These are phyloP conservation scores for Cladophialophora yegresii DNA, from an alignment of 2,329 filamentous ascomycete species.

Conservation along the genomic window DNA sequence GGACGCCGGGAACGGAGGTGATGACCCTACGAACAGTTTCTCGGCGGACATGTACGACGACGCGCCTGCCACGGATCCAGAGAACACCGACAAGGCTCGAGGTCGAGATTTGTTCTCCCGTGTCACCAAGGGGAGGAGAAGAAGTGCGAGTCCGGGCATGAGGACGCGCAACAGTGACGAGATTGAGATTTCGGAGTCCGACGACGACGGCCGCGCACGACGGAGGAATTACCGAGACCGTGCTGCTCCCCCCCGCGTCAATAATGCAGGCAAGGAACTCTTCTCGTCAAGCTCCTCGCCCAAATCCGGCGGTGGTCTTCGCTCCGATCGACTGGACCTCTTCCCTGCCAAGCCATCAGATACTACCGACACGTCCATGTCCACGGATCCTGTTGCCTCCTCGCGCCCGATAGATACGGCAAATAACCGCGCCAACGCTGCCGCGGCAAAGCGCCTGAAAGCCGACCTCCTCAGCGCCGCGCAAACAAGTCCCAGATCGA, in stretches of 20 bases:
- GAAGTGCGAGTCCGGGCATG: constrained; percentile 62
- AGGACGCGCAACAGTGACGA: constrained; percentile 49
- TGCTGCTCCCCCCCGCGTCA: constrained; percentile 45
- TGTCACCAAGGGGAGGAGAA: constrained; percentile 49
- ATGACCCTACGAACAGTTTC: constrained; percentile 51
- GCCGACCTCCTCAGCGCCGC: constrained; percentile 61
- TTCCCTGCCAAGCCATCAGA: constrained; percentile 46
- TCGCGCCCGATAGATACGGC: constrained; percentile 35
- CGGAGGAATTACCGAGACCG: constrained; percentile 49
- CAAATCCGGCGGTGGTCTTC: constrained; percentile 43
- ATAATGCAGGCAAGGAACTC: constrained; percentile 57
- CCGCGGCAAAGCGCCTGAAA: constrained; percentile 44
- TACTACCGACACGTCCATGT: constrained; percentile 26
- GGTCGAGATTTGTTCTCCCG: constrained; percentile 46
- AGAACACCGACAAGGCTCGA: constrained; percentile 37
- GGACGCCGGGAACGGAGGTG: constrained; percentile 51
- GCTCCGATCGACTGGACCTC: constrained; percentile 43
- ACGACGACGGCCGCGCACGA: constrained; percentile 39
- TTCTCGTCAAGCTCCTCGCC: constrained; percentile 53
- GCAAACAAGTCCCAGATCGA: constrained; percentile 40
- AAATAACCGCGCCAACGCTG: constrained; percentile 34
- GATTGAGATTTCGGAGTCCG: constrained; percentile 45
- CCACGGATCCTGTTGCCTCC: constrained; percentile 47
- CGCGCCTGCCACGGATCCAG: constrained; percentile 46
- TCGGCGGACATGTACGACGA: constrained; percentile 85